Conservation (phyloP, 768 basidiomycete species). For the Leucosporidium yakuticum region DNA sequence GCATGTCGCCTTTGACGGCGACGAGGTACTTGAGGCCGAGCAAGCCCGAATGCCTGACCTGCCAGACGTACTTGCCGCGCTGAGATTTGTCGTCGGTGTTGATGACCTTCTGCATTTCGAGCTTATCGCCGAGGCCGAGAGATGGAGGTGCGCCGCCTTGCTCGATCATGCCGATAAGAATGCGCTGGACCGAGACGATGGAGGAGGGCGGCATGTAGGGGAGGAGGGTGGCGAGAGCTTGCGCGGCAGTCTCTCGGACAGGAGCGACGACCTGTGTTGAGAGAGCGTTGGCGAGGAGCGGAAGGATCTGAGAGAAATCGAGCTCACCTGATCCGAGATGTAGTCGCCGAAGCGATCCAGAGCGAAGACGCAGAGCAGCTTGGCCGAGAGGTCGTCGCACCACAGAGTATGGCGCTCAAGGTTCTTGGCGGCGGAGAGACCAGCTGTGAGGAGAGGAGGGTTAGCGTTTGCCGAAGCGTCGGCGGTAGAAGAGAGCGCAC, state of each 20-base stretch:
- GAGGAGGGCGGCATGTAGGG: constrained; percentile 79
- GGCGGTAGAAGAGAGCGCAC: background rate
- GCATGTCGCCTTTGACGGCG: constrained; percentile 79
- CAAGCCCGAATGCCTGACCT: constrained; percentile 94
- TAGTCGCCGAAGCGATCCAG: constrained; percentile 98
- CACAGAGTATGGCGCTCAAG: constrained; percentile 67
- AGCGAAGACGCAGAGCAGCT: constrained; percentile 80
- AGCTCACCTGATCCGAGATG: constrained; percentile 72
- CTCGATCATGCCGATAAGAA: constrained; percentile 86
- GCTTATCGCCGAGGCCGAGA: constrained; percentile 9
- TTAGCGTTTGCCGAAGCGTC: background rate
- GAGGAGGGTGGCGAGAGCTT: constrained; percentile 82
- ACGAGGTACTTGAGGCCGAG: constrained; percentile 97
- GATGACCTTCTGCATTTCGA: background rate
- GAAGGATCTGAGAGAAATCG: background rate
- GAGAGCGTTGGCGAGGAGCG: background rate
- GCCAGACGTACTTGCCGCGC: constrained; percentile 67
- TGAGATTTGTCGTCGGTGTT: constrained; percentile 15
- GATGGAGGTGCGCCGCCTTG: constrained; percentile 59
- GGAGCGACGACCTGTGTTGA: constrained; percentile 71
- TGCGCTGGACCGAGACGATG: constrained; percentile 69
- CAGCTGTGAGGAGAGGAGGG: background rate
- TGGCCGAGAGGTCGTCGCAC: constrained; percentile 81
- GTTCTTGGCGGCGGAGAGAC: constrained; percentile 50
- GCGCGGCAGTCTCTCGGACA: constrained; percentile 90